A percentile compares a stretch with the other conserved stretches of the same genome.
Conservation (phyloP, 1,139 yeast genomes). For the Suhomyces coccinellae region DNA sequence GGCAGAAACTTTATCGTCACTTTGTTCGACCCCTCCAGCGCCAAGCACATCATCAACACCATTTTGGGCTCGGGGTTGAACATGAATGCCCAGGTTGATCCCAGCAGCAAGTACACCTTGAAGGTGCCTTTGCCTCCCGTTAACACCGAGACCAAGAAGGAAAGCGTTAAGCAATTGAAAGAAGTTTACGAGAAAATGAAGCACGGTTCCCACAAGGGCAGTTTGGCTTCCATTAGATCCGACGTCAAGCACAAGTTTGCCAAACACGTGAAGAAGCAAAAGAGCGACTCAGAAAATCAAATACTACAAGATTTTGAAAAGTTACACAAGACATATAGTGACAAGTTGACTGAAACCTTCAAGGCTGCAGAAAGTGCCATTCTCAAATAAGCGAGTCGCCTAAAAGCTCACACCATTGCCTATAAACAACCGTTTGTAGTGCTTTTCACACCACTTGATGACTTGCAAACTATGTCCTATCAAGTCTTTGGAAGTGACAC, state of each 20-base stretch:
- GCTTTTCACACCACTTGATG: conserved; percentile 43
- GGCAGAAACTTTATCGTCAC: conserved; percentile 67
- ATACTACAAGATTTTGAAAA: conserved; percentile 62
- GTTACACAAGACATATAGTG: conserved; percentile 61
- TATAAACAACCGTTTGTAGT: conserved; percentile 36
- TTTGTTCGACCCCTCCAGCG: conserved; percentile 77
- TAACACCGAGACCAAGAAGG: conserved; percentile 66
- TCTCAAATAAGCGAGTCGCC: background rate
- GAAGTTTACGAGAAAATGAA: conserved; percentile 63
- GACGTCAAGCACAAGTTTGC: conserved; percentile 60
- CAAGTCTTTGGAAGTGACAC: conserved; percentile 31
- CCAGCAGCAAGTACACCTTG: conserved; percentile 69
- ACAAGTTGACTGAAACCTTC: conserved; percentile 55
- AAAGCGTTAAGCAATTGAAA: conserved; percentile 60
- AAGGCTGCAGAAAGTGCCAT: conserved; percentile 42
- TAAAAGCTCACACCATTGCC: conserved; percentile 28
- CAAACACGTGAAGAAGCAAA: conserved; percentile 44
- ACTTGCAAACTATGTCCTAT: conserved; percentile 35
- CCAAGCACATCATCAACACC: conserved; percentile 67
- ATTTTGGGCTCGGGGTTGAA: conserved; percentile 69
- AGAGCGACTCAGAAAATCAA: conserved; percentile 56
- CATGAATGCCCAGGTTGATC: conserved; percentile 76
- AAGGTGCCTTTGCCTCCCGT: conserved; percentile 76
- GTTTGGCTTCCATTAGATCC: conserved; percentile 59
- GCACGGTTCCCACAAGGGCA: conserved; percentile 46